A percentile compares a stretch with the other conserved stretches of the same genome.
These are phyloP conservation scores for Gonapodya sp. DNA, from an alignment of 192 early-diverging fungal genomes.

Conservation along the genomic window DNA sequence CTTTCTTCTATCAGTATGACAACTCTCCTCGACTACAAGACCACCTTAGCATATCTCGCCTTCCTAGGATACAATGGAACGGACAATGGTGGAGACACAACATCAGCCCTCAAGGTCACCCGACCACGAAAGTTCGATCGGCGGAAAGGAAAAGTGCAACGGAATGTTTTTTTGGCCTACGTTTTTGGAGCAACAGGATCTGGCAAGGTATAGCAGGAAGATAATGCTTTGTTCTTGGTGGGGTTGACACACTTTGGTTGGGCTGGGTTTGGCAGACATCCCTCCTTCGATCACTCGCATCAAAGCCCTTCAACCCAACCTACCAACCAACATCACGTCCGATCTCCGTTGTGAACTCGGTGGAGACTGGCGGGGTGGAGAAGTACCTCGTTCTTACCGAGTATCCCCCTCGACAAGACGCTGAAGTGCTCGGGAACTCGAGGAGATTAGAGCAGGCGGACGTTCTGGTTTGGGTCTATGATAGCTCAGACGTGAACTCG, in stretches of 20 bases:
- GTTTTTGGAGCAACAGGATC: conserved; percentile 87
- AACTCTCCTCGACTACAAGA: conserved; percentile 80
- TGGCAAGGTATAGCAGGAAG: conserved; percentile 55
- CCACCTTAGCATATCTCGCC: conserved; percentile 86
- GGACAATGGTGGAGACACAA: conserved; percentile 61
- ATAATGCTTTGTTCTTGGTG: neutral
- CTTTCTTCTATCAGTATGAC: no score
- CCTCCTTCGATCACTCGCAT: conserved; percentile 73
- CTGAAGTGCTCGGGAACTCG: conserved; percentile 82
- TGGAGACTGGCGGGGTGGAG: conserved; percentile 86
- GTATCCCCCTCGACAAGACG: conserved; percentile 73
- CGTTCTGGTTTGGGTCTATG: conserved; percentile 89
- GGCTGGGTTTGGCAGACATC: conserved; percentile 43
- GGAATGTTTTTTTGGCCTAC: conserved; percentile 88
- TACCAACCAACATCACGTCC: conserved; percentile 68
- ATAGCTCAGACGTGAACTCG: conserved; percentile 84
- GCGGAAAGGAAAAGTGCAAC: conserved; percentile 71
- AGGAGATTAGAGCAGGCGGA: conserved; percentile 80
- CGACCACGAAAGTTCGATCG: conserved; percentile 58
- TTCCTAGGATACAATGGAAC: conserved; percentile 72
- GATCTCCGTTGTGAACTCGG: conserved; percentile 84
- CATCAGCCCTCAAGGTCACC: conserved; percentile 75
- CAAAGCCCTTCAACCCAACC: conserved; percentile 65
- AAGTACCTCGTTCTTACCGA: conserved; percentile 97
- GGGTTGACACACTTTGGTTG: neutral